Base-by-base conservation (phyloP, 768 basidiomycete species). In the Suillus fuscotomentosus region DNA sequence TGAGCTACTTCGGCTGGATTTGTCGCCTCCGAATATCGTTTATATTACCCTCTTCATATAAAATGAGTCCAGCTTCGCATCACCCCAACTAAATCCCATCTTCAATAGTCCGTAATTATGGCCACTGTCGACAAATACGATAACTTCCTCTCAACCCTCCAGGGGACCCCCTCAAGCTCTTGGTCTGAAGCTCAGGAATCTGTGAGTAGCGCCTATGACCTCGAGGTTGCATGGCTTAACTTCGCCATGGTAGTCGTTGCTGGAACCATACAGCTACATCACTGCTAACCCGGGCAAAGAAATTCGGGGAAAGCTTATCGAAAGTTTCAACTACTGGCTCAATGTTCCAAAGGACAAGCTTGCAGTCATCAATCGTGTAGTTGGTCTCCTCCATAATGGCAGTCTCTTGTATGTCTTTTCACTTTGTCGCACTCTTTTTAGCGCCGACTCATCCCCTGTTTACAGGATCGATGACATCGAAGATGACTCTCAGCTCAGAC, bases 381-480 rank as follows among this genome's bases (percentile, higher is more conserved):
- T 99, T 48, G 88, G 87, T 70, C 95, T 96, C 88, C 82, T 99
- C 36, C 97, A 99, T 72, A 95, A 89, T 62, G 95, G 95, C 13
- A 95, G 93, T 75, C 82, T 99, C 38, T 81, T 99, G 96, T 95
- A 70, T 71, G 84, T 75, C 2, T 56, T 31, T 50, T 17, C 38
- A 27, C 36, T 34, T 24, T 14, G 42, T 42, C 39, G 15, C 2
- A 60, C 36, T 22, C 34, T 38, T 38, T 50, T 38, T n/a, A n/a
- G n/a, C 14, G 63, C 41, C 34, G 45, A 43, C 66, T 3, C 31
- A 61, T 48, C 10, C 56, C 65, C 15, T 2, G n/a, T 51, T 56
- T 60, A 8, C 74, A 97, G 95, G 74, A 86, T 97, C 66, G 95
- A 97, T 68, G 95, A 97, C 73, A 95, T 97, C n/a, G 93, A 97